phyloP scores from a whole-genome alignment of 345 rosid species.

The Carallia pectinifolia region DNA sequence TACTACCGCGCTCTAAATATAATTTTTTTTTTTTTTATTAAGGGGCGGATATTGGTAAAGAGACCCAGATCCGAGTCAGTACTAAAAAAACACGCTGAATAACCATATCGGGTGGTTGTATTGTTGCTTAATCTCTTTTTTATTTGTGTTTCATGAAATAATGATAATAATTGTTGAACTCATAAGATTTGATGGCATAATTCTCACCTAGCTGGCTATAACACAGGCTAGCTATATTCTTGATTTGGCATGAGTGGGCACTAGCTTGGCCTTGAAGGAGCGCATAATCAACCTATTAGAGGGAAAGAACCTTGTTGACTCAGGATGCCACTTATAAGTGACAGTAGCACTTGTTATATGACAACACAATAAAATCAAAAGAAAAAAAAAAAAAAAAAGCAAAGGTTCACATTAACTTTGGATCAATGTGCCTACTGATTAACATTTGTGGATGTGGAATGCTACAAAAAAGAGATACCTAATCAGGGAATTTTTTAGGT shows the following conservation, averaged over 20 bases:
- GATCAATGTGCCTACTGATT: too few relatives aligned
- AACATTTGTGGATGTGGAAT: too few relatives aligned
- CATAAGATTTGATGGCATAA: not conserved
- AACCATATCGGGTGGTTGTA: too few relatives aligned
- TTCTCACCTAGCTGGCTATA: not conserved
- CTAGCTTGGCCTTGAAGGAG: slow-evolving; percentile 5
- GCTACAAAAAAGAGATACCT: not conserved
- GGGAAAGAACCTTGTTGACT: slow-evolving; percentile 3
- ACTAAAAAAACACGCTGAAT: too few relatives aligned
- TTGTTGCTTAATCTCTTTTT: too few relatives aligned
- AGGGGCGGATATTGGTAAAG: too few relatives aligned
- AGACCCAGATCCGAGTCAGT: too few relatives aligned
- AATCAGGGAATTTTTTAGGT: slow-evolving; percentile 11
- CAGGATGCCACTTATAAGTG: slow-evolving; percentile 1
- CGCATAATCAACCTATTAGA: slow-evolving; percentile 10
- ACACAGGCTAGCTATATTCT: not conserved
- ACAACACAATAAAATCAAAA: not conserved
- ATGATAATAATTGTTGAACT: too few relatives aligned
- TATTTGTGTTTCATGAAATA: too few relatives aligned
- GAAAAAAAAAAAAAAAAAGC: not conserved
- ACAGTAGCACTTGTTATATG: not conserved
- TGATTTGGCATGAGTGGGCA: slow-evolving; percentile 12
- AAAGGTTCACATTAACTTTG: not conserved
- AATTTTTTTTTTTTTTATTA: too few relatives aligned
- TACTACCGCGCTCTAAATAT: too few relatives aligned